A percentile compares a stretch with the other conserved stretches of the same genome.
Conservation (phyloP, 371 early-diverging fungal species). For the Conidiobolus incongruus region DNA sequence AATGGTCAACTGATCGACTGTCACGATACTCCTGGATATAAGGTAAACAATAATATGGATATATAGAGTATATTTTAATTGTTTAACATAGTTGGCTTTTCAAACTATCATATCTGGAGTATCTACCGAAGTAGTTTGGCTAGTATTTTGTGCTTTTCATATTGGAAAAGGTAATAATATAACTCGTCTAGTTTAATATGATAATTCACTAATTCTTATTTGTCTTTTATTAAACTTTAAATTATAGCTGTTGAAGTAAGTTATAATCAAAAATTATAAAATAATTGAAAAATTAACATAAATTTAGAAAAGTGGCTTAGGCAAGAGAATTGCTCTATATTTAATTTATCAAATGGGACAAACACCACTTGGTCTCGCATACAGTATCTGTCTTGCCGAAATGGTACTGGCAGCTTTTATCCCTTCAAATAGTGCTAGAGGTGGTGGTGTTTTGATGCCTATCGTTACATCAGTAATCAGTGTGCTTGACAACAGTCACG, state of each 20-base stretch:
- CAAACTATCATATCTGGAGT: conserved; percentile 18
- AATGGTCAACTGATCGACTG: conserved; percentile 25
- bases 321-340: conserved; percentile 23
- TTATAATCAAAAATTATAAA: neutral
- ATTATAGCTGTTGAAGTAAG: neutral
- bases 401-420: conserved; percentile 37
- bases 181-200: neutral
- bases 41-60: conserved; percentile 7
- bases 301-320: conserved; percentile 28
- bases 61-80: too few relatives aligned
- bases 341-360: conserved; percentile 27
- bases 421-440: conserved; percentile 50
- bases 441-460: conserved; percentile 43
- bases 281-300: conserved; percentile 6
- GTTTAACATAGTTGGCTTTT: neutral
- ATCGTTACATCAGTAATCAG: conserved; percentile 33
- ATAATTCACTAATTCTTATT: neutral
- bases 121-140: conserved; percentile 32
- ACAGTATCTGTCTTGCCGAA: conserved; percentile 12
- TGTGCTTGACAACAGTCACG: conserved; percentile 18
- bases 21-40: conserved; percentile 22
- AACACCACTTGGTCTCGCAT: conserved; percentile 23
- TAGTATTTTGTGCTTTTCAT: conserved; percentile 47
- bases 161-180: conserved; percentile 22
- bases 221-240: neutral